Evolutionary conservation across 192 early-diverging fungal genomes (phyloP).

Genomic region (Haplosporangium gracile): DNA sequence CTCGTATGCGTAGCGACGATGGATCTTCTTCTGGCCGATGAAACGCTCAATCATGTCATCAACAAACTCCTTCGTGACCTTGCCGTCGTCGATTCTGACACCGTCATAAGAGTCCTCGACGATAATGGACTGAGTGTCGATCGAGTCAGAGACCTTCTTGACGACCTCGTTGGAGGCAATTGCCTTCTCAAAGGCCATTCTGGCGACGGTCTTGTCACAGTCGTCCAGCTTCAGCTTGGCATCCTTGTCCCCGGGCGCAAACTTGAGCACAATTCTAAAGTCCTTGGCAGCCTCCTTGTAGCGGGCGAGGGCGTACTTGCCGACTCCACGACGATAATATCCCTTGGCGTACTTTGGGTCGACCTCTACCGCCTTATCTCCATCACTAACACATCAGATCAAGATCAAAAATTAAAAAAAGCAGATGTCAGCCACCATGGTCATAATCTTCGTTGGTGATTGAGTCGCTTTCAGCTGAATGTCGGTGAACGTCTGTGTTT

Average conservation of each 20-base stretch:
- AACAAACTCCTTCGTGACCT: conserved; percentile 86
- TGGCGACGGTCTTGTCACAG: conserved; percentile 92
- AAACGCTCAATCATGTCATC: conserved; percentile 81
- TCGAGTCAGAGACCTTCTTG: conserved; percentile 65
- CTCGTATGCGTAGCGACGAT: conserved; percentile 88
- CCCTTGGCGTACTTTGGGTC: conserved; percentile 91
- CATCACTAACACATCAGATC: conserved; percentile 67
- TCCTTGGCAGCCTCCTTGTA: conserved; percentile 88
- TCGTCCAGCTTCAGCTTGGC: conserved; percentile 85
- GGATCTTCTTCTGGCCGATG: conserved; percentile 91
- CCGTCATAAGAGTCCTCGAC: conserved; percentile 88
- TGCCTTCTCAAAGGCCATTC: conserved; percentile 93
- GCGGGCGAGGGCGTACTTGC: conserved; percentile 87
- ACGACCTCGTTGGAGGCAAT: conserved; percentile 80
- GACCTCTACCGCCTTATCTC: conserved; percentile 84
- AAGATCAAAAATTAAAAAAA: neutral
- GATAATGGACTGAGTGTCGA: conserved; percentile 63
- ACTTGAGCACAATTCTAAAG: conserved; percentile 76
- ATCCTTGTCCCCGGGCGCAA: conserved; percentile 83
- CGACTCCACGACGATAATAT: conserved; percentile 94
- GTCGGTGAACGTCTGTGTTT: too few species aligned
- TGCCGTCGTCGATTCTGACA: conserved; percentile 79
- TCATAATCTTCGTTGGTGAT: neutral
- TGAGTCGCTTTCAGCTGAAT: neutral
- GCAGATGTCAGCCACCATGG: neutral